Evolutionary conservation across 2,329 filamentous ascomycete genomes (phyloP).

Genomic region (Scortechinia acanthostroma): DNA sequence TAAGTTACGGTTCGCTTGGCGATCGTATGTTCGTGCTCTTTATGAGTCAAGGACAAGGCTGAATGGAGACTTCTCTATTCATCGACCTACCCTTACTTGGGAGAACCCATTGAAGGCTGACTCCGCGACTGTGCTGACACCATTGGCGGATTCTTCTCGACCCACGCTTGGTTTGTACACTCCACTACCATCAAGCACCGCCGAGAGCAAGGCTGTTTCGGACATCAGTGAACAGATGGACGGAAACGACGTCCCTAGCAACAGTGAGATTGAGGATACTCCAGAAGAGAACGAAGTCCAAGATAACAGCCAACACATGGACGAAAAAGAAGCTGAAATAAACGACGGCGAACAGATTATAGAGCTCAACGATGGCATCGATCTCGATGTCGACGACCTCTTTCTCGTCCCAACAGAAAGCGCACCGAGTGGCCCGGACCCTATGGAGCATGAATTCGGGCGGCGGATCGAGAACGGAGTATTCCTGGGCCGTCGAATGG

Average conservation of each 20-base stretch:
- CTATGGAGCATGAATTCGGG: slow-evolving; percentile 8
- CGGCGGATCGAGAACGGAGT: slow-evolving; percentile 24
- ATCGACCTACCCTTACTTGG: not conserved
- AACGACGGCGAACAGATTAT: too few species aligned
- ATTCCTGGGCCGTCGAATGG: slow-evolving; percentile 27
- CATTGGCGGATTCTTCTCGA: too few species aligned
- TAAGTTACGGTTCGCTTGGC: not conserved
- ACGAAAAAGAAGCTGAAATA: not conserved
- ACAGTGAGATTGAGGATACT: too few species aligned
- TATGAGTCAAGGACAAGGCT: not conserved
- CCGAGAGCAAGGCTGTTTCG: too few species aligned
- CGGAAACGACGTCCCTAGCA: too few species aligned
- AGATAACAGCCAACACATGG: not conserved
- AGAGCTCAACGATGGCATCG: not conserved
- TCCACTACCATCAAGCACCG: not conserved
- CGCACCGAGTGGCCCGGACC: not conserved
- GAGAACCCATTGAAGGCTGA: not conserved
- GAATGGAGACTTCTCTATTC: not conserved
- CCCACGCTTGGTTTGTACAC: not conserved
- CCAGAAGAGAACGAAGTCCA: not conserved
- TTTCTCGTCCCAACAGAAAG: not conserved
- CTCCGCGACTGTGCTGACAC: not conserved
- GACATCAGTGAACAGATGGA: too few species aligned
- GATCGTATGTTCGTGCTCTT: not conserved
- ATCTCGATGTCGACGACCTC: not conserved